These are phyloP conservation scores for Parastagonospora nodorum DNA, from an alignment of 2,329 filamentous ascomycete species.

Conservation along the genomic window DNA sequence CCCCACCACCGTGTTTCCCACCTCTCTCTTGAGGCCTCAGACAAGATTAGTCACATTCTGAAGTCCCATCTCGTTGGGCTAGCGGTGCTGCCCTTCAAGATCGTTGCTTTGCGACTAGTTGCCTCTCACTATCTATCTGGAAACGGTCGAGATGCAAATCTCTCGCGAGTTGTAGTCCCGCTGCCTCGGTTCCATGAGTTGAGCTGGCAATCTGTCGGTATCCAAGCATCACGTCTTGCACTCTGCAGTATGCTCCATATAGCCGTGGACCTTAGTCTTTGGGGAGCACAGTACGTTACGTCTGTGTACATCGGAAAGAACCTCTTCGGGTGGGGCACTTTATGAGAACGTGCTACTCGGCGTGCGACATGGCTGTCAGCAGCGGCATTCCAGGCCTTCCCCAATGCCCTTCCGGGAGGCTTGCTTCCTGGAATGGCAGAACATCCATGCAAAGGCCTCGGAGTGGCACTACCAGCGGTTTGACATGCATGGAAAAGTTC, in stretches of 20 bases:
- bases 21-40: constrained; percentile 40
- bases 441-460: constrained; percentile 12
- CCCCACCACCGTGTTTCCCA: constrained; percentile 42
- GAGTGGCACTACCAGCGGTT: constrained; percentile 10
- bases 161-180: constrained; percentile 12
- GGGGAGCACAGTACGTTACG: constrained; percentile 40
- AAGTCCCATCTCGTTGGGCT: constrained; percentile 39
- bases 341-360: constrained; percentile 21
- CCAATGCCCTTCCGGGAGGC: not conserved
- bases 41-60: constrained; percentile 38
- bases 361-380: not conserved
- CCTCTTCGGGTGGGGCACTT: constrained; percentile 42
- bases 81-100: constrained; percentile 36
- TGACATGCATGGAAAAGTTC: constrained; percentile 4
- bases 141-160: constrained; percentile 8
- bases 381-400: constrained; percentile 6
- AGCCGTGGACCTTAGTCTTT: constrained; percentile 40
- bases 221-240: constrained; percentile 36
- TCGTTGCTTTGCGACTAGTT: constrained; percentile 36
- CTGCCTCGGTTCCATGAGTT: constrained; percentile 13
- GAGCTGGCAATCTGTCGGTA: constrained; percentile 24
- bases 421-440: not conserved
- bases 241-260: constrained; percentile 40
- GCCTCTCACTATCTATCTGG: constrained; percentile 36
- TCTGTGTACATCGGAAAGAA: constrained; percentile 31